Evolutionary conservation across 768 basidiomycete genomes (phyloP), one percentile per base, ranked within the genome.

Genomic region (Termitomyces sp.): DNA sequence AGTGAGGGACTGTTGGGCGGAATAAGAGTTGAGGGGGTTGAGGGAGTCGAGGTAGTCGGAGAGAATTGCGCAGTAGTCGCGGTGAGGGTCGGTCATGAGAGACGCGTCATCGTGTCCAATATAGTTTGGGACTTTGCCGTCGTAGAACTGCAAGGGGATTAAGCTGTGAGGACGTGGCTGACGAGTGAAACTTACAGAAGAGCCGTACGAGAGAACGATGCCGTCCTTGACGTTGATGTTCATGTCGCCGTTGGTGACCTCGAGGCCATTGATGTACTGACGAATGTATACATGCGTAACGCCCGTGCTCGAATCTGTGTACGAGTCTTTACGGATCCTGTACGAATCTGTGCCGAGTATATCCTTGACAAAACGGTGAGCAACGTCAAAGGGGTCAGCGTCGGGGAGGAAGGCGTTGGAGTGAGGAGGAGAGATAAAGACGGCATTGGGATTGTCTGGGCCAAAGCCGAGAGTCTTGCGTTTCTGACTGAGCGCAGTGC

Each of bases 381-480:
- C 93, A 58, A 92, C 79, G 12, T 80, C 76, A 37, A 75, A 66
- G 7, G 88, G 83, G 63, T 85, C 79, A 40, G 71, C 67, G 38
- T 70, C 63, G 9, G 70, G 72, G 11, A 71, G 61, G 49, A 80
- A 74, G 0, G 70, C 74, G 56, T 72, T 73, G 58, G 76, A 72
- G 68, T 75, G 70, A 10, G 79, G 74, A 54, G 65, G 76, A 7
- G 83, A 72, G 53, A 73, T 69, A 71, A 85, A 91, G 45, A 80
- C 80, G 6, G 87, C 86, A 62, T 92, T 87, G 4, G 84, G 81
- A 58, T 86, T 86, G 17, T 77, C 72, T 5, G 93, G 93, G 1
- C 95, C 95, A 66, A 96, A 97, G 22, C 87, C 85, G 53, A 98
- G 80, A 0, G 95, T 82, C 87, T 98, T 97, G 65, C 95, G 84